Base-by-base conservation (phyloP, 768 basidiomycete genomes). In the Butyriboletus loyo region DNA sequence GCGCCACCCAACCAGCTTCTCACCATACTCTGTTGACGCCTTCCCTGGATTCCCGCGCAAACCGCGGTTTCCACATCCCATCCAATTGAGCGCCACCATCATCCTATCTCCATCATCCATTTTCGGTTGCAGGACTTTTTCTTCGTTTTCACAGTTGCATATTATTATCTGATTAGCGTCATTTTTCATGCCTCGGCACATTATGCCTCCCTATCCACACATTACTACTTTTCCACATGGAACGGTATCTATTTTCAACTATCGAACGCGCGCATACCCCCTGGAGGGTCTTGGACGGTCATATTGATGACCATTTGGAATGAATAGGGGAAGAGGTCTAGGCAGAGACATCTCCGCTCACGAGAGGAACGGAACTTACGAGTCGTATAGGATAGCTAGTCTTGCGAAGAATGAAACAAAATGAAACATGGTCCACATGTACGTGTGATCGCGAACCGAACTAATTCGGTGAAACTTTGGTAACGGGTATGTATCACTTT, bases 331-430 rank as follows among this genome's bases (percentile, higher is more conserved):
- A 51, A n/a, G 32, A 44, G 32, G 53, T 50, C 54, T 60, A 50
- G 53, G 54, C 42, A 49, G 50, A 57, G 52, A 53, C 53, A 38
- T 49, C 17, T 51, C 49, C 51, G 57, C 47, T 21, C 7, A 57
- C 55, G 56, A 55, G 47, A 50, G 45, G 52, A 32, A 56, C 60
- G 62, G 56, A 60, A 49, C 52, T 59, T 54, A 54, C 51, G 59
- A 65, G 41, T 49, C 49, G 55, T 69, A 69, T 60, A 43, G 46
- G 52, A 54, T 62, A 62, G 43, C 32, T 57, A 54, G 54, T 40
- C 32, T 54, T 62, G 49, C 53, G 52, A 74, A 42, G 80, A 64
- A 50, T 78, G 80, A 60, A 79, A 67, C 36, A 76, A 77, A 61
- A 82, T 70, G 75, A 77, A 81, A 52, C 44, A 38, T 52, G 67